A percentile compares a stretch with the other conserved stretches of the same genome.
Conservation (phyloP, 2,329 filamentous ascomycete genomes). For the Aspergillus ibericus region DNA sequence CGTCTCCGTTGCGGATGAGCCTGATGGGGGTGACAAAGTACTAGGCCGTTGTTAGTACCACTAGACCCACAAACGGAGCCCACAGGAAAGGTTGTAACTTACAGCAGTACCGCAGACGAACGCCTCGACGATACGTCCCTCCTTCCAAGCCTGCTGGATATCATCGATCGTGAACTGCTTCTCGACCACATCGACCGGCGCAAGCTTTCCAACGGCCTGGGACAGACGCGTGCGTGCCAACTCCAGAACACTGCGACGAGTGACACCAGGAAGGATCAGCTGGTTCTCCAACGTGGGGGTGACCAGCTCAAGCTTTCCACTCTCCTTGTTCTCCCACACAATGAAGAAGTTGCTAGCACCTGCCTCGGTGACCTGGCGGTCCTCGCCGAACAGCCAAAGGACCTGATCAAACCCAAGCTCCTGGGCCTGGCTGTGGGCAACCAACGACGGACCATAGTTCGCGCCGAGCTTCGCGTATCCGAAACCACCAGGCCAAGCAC, state of each 20-base stretch:
- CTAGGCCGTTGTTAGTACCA: slow-evolving; percentile 38
- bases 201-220: slow-evolving; percentile 47
- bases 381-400: slow-evolving; percentile 83
- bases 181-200: slow-evolving; percentile 82
- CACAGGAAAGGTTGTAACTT: slow-evolving; percentile 45
- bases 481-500: slow-evolving; percentile 91
- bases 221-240: slow-evolving; percentile 65
- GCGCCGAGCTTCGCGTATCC: slow-evolving; percentile 90
- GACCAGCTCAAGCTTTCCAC: slow-evolving; percentile 66
- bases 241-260: slow-evolving; percentile 76
- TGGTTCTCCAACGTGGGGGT: slow-evolving; percentile 81
- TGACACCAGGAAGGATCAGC: slow-evolving; percentile 85
- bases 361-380: slow-evolving; percentile 82
- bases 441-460: slow-evolving; percentile 84
- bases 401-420: slow-evolving; percentile 79
- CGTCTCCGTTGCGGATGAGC: slow-evolving; percentile 65
- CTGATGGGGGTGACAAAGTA: slow-evolving; percentile 71
- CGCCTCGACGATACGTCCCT: slow-evolving; percentile 77
- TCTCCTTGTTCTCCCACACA: slow-evolving; percentile 64
- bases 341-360: slow-evolving; percentile 92
- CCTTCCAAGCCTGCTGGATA: slow-evolving; percentile 67
- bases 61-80: neutral
- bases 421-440: slow-evolving; percentile 74
- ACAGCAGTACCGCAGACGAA: slow-evolving; percentile 87
- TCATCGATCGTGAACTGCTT: slow-evolving; percentile 79